Evolutionary conservation across 257 asterid genomes (phyloP), one percentile per base, ranked within the genome.

Genomic region (Solanum pennellii): DNA sequence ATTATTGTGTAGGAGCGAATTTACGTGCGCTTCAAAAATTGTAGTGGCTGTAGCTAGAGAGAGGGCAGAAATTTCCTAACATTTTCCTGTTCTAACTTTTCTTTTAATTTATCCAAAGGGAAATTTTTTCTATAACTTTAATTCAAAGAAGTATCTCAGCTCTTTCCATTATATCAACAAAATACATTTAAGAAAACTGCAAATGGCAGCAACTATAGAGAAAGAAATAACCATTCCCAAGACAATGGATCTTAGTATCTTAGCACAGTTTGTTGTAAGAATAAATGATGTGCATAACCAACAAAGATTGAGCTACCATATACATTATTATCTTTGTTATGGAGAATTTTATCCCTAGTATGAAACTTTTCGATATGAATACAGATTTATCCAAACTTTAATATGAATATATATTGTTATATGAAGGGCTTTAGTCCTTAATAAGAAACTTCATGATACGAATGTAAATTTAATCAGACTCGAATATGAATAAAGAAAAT

Each of bases 301-400:
- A 52, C n/a, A 52, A 16, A 52, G n/a, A 52, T 52, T 2, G 11
- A 0, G 62, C 2, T 52, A 18, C 10, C 20, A 52, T 56, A 1
- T 56, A 56, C 1, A 2, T 0, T 18, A 0, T 56, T 3, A 0
- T 56, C 11, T 52, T 52, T 52, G n/a, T 52, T 18, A 7, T 0
- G 2, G 11, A 56, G n/a, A 10, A 0, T 0, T 18, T 56, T 56
- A 56, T 56, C 2, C 0, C 62, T 21, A 52, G 20, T 52, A 7
- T 18, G 20, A 3, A 52, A 52, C n/a, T 52, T 52, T 4, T 52
- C 11, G 11, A 7, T 52, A 52, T 37, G 9, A 39, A 39, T 39
- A 6, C 0, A 39, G 9, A 39, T 7, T 39, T 7, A 7, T 7
- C 1, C 42, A 7, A 7, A 39, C 0, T 39, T 7, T 7, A 39